phyloP scores from a whole-genome alignment of 2,329 filamentous ascomycete genomes.

The Stenocarpella maydis region DNA sequence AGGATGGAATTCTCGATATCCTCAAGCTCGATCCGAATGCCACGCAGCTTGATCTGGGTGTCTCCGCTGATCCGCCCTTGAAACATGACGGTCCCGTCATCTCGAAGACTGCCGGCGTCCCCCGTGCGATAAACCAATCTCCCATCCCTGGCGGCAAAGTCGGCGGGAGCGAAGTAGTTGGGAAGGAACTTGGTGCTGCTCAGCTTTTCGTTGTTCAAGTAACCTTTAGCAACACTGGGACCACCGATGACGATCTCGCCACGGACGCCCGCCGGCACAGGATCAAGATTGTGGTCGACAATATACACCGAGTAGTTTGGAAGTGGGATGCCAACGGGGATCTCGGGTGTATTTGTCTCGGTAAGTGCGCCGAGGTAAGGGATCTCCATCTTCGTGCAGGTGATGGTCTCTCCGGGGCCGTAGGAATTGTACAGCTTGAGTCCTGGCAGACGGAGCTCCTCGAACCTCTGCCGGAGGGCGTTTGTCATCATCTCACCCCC shows the following conservation, averaged over 20 bases:
- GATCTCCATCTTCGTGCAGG: slow-evolving; percentile 21
- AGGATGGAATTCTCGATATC: slow-evolving; percentile 41
- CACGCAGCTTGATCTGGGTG: slow-evolving; percentile 54
- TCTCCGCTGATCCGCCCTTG: slow-evolving; percentile 51
- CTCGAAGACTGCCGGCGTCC: slow-evolving; percentile 46
- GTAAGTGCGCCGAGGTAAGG: not conserved
- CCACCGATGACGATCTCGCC: slow-evolving; percentile 53
- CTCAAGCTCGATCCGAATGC: slow-evolving; percentile 44
- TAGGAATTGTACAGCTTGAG: slow-evolving; percentile 28
- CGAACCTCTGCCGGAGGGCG: not conserved
- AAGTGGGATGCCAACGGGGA: not conserved
- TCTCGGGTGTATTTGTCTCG: not conserved
- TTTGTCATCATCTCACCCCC: slow-evolving; percentile 44
- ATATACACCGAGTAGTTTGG: slow-evolving; percentile 52
- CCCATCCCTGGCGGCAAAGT: slow-evolving; percentile 31
- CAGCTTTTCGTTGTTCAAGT: slow-evolving; percentile 44
- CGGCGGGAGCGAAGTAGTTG: slow-evolving; percentile 27
- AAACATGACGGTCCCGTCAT: slow-evolving; percentile 47
- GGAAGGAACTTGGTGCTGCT: slow-evolving; percentile 33
- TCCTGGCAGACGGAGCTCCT: slow-evolving; percentile 1
- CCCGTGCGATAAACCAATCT: slow-evolving; percentile 50
- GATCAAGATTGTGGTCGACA: slow-evolving; percentile 45
- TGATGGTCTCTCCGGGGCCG: slow-evolving; percentile 25
- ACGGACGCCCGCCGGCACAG: slow-evolving; percentile 45
- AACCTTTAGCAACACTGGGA: slow-evolving; percentile 50